Base-by-base conservation (phyloP, 2,329 filamentous ascomycete genomes). In the Colletotrichum noveboracense region DNA sequence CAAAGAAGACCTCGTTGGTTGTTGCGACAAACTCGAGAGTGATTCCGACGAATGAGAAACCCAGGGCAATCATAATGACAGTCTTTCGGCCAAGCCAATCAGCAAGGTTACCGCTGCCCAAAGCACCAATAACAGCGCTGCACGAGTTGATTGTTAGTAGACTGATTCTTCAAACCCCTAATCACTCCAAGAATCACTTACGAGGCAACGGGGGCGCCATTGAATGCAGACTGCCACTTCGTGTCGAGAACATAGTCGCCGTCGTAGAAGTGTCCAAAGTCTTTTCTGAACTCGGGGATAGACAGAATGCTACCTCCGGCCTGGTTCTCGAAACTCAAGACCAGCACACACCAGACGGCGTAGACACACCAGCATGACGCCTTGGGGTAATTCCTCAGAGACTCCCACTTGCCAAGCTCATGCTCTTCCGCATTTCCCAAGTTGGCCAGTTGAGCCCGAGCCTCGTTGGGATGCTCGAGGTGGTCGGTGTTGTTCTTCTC, bases 161-260 rank as follows among this genome's bases (percentile, higher is more conserved):
- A 6, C 10, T 6, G 6, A 28, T 14, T 2, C 4, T 5, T 14
- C 12, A 4, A 24, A 60, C 7, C 4, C 4, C 1, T 1, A 21
- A 56, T 1, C n/a, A 10, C 4, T 34, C 4, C 10, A 16, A 2
- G 9, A 14, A 8, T 6, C 6, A 79, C 80, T 79, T 67, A 82
- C 81, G 81, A 81, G 34, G 86, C 86, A 21, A 87, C 82, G 3
- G 86, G 86, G 0, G 81, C 87, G 13, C 85, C 86, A 52, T 83
- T 82, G 75, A 88, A 87, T 7, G 86, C 86, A 24, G 81, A 82
- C 77, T 88, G 86, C 87, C 87, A 88, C 18, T 84, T 82, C 5
- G 85, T 83, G 16, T 83, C 79, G 10, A 88, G 78, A 8, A 87
- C 85, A 79, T 85, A 87, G 70, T 79, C 79, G 1, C 80, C 83